Evolutionary conservation across 139 green algal genomes (phyloP), one percentile per base, ranked within the genome.

Genomic region (Coelastrella sp.): DNA sequence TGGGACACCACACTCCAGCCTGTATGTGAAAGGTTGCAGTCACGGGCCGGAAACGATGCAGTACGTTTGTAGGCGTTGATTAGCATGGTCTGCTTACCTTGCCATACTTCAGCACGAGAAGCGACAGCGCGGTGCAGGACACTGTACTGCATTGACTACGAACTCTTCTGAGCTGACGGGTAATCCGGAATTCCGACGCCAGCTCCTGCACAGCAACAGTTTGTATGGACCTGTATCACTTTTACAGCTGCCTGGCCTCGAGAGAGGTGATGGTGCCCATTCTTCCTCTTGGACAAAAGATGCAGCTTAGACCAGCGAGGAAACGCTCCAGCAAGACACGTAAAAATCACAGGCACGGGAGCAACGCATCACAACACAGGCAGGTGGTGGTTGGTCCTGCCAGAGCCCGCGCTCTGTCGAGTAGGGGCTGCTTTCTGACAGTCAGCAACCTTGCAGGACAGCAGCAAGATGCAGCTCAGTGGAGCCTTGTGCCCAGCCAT

Each of bases 241-340:
- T 60, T 8, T 75, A 86, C n/a, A 86, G 80, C 59, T 86, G 80
- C 22, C 82, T 87, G 19, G 64, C 82, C 47, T 64, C 82, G 13
- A 77, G 32, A 32, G 82, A 87, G 17, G 32, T 87, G 32, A 20
- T 87, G 11, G 47, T 87, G 32, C 64, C 64, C 20, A 64, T 73
- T 14, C 58, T 87, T 23, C 82, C 82, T 4, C 65, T 87, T 6
- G 82, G 82, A 23, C 82, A 87, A 17, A 87, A 87, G 32, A n/a
- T 87, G 65, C 82, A 87, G 82, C 82, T 87, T 23, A 74, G 54
- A 60, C 22, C 22, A 76, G 10, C 57, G 16, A 68, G 71, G 59
- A 7, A n/a, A 77, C 17, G 19, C 71, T 23, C 19, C 74, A 80
- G 74, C 23, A 80, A 23, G 7, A 14, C 22, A 60, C 22, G n/a